These are phyloP conservation scores for Russula compacta DNA, from an alignment of 768 basidiomycete species.

Conservation along the genomic window DNA sequence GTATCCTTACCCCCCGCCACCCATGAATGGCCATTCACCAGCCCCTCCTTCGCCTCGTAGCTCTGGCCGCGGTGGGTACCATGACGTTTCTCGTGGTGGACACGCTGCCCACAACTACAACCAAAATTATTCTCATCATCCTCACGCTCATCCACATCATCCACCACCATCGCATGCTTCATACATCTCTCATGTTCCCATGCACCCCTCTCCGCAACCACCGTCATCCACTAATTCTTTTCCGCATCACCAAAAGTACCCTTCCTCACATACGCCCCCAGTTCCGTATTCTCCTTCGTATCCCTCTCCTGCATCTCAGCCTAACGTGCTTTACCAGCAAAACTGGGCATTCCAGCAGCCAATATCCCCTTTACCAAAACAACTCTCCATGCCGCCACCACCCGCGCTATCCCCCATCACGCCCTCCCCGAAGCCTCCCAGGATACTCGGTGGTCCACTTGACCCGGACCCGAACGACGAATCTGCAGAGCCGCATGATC, in stretches of 20 bases:
- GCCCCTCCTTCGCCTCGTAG: conserved; percentile 31
- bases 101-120: conserved; percentile 30
- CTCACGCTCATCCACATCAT: conserved; percentile 31
- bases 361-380: conserved; percentile 55
- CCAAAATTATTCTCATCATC: conserved; percentile 29
- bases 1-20: conserved; percentile 30
- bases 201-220: conserved; percentile 21
- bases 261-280: conserved; percentile 22
- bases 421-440: conserved; percentile 10
- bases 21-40: conserved; percentile 33
- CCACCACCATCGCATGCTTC: conserved; percentile 31
- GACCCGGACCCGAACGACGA: conserved; percentile 4
- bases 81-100: conserved; percentile 26
- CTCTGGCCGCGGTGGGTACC: conserved; percentile 29
- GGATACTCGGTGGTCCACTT: conserved; percentile 14
- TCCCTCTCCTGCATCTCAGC: conserved; percentile 17
- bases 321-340: conserved; percentile 29
- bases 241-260: conserved; percentile 27
- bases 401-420: conserved; percentile 19
- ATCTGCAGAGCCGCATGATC: neutral
- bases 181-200: conserved; percentile 26
- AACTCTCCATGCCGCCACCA: conserved; percentile 42
- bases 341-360: conserved; percentile 40
- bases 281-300: conserved; percentile 27
- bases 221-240: conserved; percentile 25